Base-by-base conservation (phyloP, 2,329 filamentous ascomycete genomes). In the Polychaeton citri region DNA sequence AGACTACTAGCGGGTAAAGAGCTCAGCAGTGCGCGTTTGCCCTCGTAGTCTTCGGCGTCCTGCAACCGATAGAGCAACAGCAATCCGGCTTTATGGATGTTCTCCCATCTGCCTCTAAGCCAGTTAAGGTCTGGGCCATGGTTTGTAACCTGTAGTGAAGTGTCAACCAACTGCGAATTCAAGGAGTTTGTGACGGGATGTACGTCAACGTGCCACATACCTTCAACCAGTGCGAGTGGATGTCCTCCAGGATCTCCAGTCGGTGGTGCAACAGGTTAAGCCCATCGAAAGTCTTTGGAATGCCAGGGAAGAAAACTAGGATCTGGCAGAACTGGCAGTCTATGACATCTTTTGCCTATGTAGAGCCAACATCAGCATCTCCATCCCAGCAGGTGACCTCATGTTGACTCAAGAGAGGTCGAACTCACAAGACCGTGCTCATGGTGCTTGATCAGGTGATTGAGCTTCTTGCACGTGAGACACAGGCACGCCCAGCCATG, bases 61-160 rank as follows among this genome's bases (percentile, higher is more conserved):
- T 46, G 40, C 2, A 58, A 37, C 5, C 51, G 49, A 38, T 53
- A 54, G 13, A 58, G 47, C 3, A 55, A 38, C 8, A 55, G 40
- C 3, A 55, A 38, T 3, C 55, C 55, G 13, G 46, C 46, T 36
- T 50, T 48, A 39, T 56, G 50, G 32, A 57, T 45, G 4, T 21
- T 39, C 6, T 53, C 43, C 47, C 51, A 55, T 16, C 53, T 48
- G 30, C 51, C 50, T 32, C 43, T 45, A 19, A 54, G 47, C 53
- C 53, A 55, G 19, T 44, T 40, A 6, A 53, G 43, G 26, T 55
- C 49, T 6, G 47, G 45, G 10, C 42, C 42, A 26, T 49, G 35
- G 9, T 41, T 38, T 28, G 45, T 44, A n/a, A 52, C 47, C n/a
- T 46, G 42, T 10, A 28, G 5, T 3, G 24, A 5, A 10, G 24